These are phyloP conservation scores for Flaveria brownii DNA, from an alignment of 129 eudicot genomes.

Conservation along the genomic window DNA sequence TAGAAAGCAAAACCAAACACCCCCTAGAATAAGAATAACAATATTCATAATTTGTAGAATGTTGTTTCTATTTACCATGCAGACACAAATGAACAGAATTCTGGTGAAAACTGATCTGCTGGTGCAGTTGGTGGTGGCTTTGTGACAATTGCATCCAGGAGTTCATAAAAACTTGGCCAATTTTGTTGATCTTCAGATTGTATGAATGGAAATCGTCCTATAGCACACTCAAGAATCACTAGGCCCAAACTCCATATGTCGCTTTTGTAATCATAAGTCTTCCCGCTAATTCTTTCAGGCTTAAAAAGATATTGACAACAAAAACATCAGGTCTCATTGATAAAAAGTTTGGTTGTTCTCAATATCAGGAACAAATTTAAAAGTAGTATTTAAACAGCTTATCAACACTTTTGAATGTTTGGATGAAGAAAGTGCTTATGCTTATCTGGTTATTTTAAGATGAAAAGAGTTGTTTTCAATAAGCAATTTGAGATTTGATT, in stretches of 20 bases:
- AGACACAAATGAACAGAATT: slow-evolving; percentile 90
- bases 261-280: slow-evolving; percentile 84
- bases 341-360: not conserved
- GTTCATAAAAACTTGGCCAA: slow-evolving; percentile 94
- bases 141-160: slow-evolving; percentile 83
- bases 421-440: slow-evolving; percentile 1
- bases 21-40: not conserved
- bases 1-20: not conserved
- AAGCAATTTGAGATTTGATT: not conserved
- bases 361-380: slow-evolving; percentile 5
- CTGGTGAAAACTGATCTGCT: slow-evolving; percentile 95
- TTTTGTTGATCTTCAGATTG: slow-evolving; percentile 82
- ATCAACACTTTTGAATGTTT: not conserved
- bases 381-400: slow-evolving; percentile 3
- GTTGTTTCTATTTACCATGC: slow-evolving; percentile 57
- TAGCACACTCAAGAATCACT: slow-evolving; percentile 95
- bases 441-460: not conserved
- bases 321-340: not conserved
- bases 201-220: slow-evolving; percentile 92
- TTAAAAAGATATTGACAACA: slow-evolving; percentile 17
- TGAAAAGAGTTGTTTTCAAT: not conserved
- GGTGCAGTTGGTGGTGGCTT: slow-evolving; percentile 95
- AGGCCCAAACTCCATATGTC: slow-evolving; percentile 97
- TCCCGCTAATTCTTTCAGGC: slow-evolving; percentile 98
- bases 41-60: not conserved